Base-by-base conservation (phyloP, 1,284 basidiomycete species). In the Ceratobasidium theobromae region DNA sequence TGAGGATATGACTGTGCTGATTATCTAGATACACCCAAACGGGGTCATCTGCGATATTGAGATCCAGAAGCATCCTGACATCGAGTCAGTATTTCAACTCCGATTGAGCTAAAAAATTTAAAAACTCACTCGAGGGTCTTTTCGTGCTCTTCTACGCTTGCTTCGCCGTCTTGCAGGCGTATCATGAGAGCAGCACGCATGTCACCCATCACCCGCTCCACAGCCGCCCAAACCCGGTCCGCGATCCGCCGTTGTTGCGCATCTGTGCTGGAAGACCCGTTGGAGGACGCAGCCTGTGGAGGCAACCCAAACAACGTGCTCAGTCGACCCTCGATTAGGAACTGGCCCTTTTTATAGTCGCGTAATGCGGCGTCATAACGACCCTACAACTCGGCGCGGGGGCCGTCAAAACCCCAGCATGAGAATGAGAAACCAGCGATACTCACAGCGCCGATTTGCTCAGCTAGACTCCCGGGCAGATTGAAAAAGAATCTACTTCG, bases 401-500 rank as follows among this genome's bases (percentile, higher is more conserved):
- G 38, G 8, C 28, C 16, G 51, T 23, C 4, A 51, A 70, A 33
- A 53, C 32, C 35, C 62, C 49, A 52, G 55, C 41, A 38, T 52
- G 27, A 45, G 33, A 45, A 43, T 16, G n/a, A 30, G 30, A 65
- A 57, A 38, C 23, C n/a, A 21, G 45, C 21, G 3, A 23, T 2
- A 80, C 88, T 70, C 72, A 93, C 92, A 67, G 88, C 87, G 77
- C 94, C 88, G 54, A 99, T 91, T 18, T 85, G 89, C 74, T 97
- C 96, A 25, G 91, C 84, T n/a, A 99, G 84, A 48, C 89, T 88
- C 23, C 91, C 90, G 0, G 97, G 96, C 21, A 99, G 82, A 74
- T 98, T 98, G 84, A 99, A 99, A 76, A 99, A 94, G 82, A 98
- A 99, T 73, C 95, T 97, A 66, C 92, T 95, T 52, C 95, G 85